Base-by-base conservation (phyloP, 176 grass and related monocot genomes). In the Aegilops tauschii region DNA sequence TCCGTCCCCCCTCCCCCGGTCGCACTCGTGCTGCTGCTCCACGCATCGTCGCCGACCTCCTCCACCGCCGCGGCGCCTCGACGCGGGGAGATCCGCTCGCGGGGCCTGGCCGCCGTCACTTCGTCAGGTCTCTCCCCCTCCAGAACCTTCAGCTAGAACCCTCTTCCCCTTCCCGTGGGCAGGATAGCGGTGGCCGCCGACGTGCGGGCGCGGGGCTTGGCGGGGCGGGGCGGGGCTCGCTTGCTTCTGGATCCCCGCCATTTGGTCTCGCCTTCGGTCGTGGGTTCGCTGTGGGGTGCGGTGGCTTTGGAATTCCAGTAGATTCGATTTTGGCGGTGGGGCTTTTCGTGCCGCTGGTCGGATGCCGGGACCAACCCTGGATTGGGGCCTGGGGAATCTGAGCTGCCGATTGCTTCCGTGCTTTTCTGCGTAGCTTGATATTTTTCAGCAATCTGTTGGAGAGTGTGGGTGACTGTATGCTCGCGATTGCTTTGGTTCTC, bases 191-290 rank as follows among this genome's bases (percentile, higher is more conserved):
- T 28, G 28, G 69, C 61, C 27, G 58, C 61, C 27, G 70, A 12
- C 16, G 7, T 14, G 52, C 44, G 29, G 12, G 14, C 23, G 54
- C 23, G 34, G 29, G 30, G 50, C 1, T 9, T 2, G 31, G 4
- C 32, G 3, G 56, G 56, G 65, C 76, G 10, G 35, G 13, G 6
- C 30, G 47, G 9, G 2, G 34, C 27, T 78, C 5, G 50, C 31
- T 67, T 66, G 54, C 39, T 71, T 32, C 69, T 65, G 77, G 87
- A 79, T 88, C 39, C 59, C 65, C 16, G 54, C 32, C 66, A 14
- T 71, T 61, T 13, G 28, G 9, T 12, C 37, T 31, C 37, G 5
- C 62, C 0, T 62, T 50, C 44, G 5, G 13, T 3, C 2, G 74
- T 4, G 28, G 14, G 73, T 18, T 78, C 9, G 37, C 74, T 35